Conservation (phyloP, 2,329 filamentous ascomycete genomes). For the Aureobasidium leucospermi region DNA sequence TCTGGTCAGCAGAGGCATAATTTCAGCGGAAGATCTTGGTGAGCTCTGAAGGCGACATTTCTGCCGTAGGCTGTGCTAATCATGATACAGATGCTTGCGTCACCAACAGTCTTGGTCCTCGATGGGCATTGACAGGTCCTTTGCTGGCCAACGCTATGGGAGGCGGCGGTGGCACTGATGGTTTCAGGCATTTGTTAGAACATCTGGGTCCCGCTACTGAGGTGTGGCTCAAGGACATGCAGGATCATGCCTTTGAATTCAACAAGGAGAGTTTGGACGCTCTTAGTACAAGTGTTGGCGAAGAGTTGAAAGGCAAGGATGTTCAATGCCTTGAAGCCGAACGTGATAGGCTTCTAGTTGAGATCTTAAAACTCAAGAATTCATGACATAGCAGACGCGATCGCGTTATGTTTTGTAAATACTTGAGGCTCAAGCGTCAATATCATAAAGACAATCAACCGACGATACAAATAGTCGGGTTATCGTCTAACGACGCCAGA, state of each 20-base stretch:
- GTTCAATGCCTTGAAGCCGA: not conserved
- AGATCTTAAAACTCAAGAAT: too few relatives aligned
- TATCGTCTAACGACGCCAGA: too few relatives aligned
- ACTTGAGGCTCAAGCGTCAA: too few relatives aligned
- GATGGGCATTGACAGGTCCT: constrained; percentile 50
- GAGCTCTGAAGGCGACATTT: constrained; percentile 19
- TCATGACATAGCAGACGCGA: too few relatives aligned
- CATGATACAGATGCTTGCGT: constrained; percentile 44
- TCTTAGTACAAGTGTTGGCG: constrained; percentile 1
- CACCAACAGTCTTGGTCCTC: constrained; percentile 44
- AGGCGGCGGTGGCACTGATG: constrained; percentile 25
- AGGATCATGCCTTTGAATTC: not conserved
- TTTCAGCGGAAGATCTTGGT: constrained; percentile 42
- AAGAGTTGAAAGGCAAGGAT: constrained; percentile 5
- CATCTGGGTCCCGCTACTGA: constrained; percentile 8
- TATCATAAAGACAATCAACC: too few relatives aligned
- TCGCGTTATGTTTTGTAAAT: too few relatives aligned
- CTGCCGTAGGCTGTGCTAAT: constrained; percentile 21
- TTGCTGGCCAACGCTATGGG: constrained; percentile 29
- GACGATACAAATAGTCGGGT: too few relatives aligned
- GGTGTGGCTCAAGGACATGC: constrained; percentile 8
- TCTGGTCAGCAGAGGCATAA: constrained; percentile 47
- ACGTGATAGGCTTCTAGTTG: constrained; percentile 3
- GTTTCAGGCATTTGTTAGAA: constrained; percentile 12
- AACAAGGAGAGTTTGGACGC: not conserved